Base-by-base conservation (phyloP, 495 filamentous ascomycete genomes). In the Penicillium paradoxum region DNA sequence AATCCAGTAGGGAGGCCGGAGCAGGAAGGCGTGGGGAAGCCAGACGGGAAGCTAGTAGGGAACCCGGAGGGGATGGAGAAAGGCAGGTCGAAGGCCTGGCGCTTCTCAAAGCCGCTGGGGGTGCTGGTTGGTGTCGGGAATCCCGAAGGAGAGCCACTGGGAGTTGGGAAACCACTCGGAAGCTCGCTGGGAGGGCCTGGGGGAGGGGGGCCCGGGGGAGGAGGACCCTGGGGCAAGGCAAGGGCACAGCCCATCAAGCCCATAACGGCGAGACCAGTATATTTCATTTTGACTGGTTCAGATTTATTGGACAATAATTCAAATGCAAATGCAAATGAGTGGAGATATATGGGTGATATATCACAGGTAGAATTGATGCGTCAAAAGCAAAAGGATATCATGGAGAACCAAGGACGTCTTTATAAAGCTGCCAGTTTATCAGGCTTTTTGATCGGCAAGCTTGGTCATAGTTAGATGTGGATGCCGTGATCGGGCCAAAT, bases 241-340 rank as follows among this genome's bases (percentile, higher is more conserved):
- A 65, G 57, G 59, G 59, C 63, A 21, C 59, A 63, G 57, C 59
- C 59, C 59, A 63, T 54, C 54, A 65, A 56, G 44, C 59, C 59
- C 57, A 65, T 50, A 21, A 48, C 41, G 41, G 54, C 54, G 51
- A 59, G 17, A 17, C 54, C 45, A 19, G 52, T 54, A 54, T 49
- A 63, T 49, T 60, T 65, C 63, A 65, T 65, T 49, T 27, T 60
- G 33, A 15, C 29, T 25, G 18, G 19, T 37, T 27, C 36, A 33
- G n/a, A 51, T 51, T 32, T 34, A 45, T 53, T 37, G 42, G 22
- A 38, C 3, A 39, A 32, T 54, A n/a, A 41, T 15, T 30, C 14
- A 33, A 37, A 15, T 24, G 18, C 29, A 45, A 17, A 18, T 32
- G 32, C 33, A 27, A 25, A 21, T 19, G 33, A 52, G 25, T 46